Percentiles rank a stretch among this genome's conserved stretches.
Conservation (phyloP, 148 eudicot genomes). For the Rhododendron griersonianum region DNA sequence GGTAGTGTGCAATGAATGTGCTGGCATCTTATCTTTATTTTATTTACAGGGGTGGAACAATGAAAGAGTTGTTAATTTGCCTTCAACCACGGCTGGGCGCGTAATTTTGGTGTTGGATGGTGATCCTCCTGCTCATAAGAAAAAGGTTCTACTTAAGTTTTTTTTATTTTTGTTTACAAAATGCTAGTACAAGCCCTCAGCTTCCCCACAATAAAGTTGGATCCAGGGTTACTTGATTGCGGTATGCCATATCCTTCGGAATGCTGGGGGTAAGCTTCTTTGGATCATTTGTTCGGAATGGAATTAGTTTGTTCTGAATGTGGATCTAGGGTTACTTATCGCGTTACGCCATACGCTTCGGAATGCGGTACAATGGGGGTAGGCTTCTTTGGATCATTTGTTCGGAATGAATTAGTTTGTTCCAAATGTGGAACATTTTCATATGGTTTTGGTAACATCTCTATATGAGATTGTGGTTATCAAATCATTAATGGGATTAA, state of each 20-base stretch:
- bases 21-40: neutral
- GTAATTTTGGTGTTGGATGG: constrained; percentile 18
- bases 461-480: neutral
- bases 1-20: neutral
- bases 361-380: neutral
- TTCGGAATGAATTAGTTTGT: neutral
- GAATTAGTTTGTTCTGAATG: neutral
- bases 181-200: neutral
- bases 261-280: neutral
- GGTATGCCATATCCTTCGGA: neutral
- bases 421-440: neutral
- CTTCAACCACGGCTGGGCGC: constrained; percentile 5
- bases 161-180: neutral
- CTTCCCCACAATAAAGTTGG: neutral
- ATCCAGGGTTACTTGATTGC: neutral
- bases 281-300: neutral
- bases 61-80: constrained; percentile 14
- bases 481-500: neutral
- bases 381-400: neutral
- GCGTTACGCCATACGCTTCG: neutral
- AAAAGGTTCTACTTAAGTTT: constrained; percentile 12
- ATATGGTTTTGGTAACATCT: neutral
- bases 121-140: constrained; percentile 23
- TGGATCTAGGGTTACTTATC: no score
- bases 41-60: constrained; percentile 20